Base-by-base conservation (phyloP, 176 grass and related monocot species). In the Zizania latifolia region DNA sequence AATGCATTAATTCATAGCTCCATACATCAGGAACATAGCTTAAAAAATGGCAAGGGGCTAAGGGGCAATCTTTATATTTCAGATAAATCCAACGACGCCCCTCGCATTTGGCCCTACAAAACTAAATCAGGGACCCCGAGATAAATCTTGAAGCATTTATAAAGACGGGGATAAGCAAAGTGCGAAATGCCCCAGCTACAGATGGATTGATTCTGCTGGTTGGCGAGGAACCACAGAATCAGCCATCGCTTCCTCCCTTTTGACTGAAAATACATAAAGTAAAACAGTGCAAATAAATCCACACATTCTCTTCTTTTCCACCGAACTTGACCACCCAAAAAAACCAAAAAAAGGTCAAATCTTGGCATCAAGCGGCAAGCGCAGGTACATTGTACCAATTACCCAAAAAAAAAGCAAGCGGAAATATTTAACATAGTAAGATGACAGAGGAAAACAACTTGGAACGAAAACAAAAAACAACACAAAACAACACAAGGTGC, bases 281-380 rank as follows among this genome's bases (percentile, higher is more conserved):
- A 70, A 79, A 83, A 79, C 70, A 75, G 81, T 68, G 58, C 27
- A 39, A 48, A 78, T 27, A 83, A 83, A 79, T 55, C 68, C 69
- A 62, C 62, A 23, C 24, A 53, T 33, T 60, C 59, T 83, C 85
- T 61, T 51, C 40, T 82, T 68, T 87, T 78, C 7, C 72, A 68
- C 73, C 60, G 14, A 72, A 78, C 58, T 31, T 65, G 68, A 64
- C 58, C 74, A n/a, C 10, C 4, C 23, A 72, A 73, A 77, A 74
- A 83, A 74, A 82, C 50, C 59, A 58, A 43, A 53, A 35, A 67
- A 69, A 37, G 7, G 80, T 74, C 80, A 83, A 88, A 88, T 88
- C 80, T 44, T 50, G 38, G 65, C 64, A 53, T n/a, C 48, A 53
- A 53, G n/a, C 48, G 19, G 19, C 48, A 53, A 53, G n/a, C 48